phyloP scores from a whole-genome alignment of 2,329 filamentous ascomycete species.

The Fusarium gaditjirri region DNA sequence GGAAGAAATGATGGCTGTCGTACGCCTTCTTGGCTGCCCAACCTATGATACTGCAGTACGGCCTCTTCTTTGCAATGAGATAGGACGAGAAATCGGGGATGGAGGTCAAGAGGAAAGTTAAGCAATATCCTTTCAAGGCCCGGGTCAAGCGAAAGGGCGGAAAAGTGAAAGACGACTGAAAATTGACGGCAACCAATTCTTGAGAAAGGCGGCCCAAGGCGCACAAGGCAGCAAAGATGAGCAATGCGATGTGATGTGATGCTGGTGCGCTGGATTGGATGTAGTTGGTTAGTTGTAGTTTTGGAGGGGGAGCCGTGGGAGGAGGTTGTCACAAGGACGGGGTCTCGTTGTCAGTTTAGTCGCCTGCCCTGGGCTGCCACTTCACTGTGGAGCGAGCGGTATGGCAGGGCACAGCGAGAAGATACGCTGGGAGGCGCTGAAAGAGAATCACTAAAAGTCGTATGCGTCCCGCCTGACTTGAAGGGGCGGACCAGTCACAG shows the following conservation, averaged over 20 bases:
- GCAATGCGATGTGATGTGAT: conserved; percentile 39
- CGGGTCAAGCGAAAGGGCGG: conserved; percentile 23
- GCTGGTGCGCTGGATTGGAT: conserved; percentile 27
- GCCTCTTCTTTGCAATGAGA: conserved; percentile 31
- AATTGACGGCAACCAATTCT: conserved; percentile 12
- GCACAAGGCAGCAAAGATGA: conserved; percentile 30
- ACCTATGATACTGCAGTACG: conserved; percentile 8
- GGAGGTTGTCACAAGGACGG: conserved; percentile 42
- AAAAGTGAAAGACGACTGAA: conserved; percentile 11
- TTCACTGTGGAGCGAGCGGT: conserved; percentile 19
- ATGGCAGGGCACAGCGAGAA: conserved; percentile 27
- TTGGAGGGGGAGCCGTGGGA: conserved; percentile 40
- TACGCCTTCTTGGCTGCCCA: conserved; percentile 34
- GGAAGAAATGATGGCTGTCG: conserved; percentile 25
- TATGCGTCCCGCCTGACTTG: conserved; percentile 3
- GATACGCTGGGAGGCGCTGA: conserved; percentile 8
- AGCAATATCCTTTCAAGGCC: conserved; percentile 27
- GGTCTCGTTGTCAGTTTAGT: conserved; percentile 1
- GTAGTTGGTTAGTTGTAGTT: conserved; percentile 33
- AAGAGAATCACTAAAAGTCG: conserved; percentile 25
- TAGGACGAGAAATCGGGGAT: conserved; percentile 20
- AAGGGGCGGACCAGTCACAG: conserved; percentile 21
- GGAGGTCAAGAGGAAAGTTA: conserved; percentile 18
- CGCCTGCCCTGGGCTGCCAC: conserved; percentile 22
- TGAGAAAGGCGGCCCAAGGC: conserved; percentile 29